Evolutionary conservation across 306 rosid species (phyloP), one percentile per base, ranked within the genome.

Genomic region (Begonia fuchsioides): DNA sequence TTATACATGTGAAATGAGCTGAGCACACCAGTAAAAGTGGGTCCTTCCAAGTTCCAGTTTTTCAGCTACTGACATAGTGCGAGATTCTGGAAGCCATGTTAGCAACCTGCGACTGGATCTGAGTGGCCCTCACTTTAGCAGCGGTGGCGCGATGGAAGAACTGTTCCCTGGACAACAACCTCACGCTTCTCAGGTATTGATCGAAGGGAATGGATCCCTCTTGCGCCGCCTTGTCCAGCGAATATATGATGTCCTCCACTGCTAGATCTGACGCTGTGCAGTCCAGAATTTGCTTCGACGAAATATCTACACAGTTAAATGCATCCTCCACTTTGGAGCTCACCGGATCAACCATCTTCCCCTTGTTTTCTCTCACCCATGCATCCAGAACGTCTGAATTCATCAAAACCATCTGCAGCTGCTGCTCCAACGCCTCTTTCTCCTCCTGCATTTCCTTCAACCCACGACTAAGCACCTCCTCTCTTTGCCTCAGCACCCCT

Each of bases 71-170:
- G 2, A 58, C 76, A 67, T 71, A 90, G 51, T 79, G 95, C 2
- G 81, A 69, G 57, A 44, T 76, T 77, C 95, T 54, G 0, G 80
- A 51, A 32, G 95, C 81, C 92, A 90, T 84, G 64, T 61, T 76
- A 10, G 95, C 78, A 63, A 85, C 98, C 74, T 85, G 98, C 57
- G 87, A 66, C 56, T 84, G 95, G 82, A 90, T 72, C 54, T 90
- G 93, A 26, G 88, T 70, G 0, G 87, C 94, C 61, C 94, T 66
- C 15, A 92, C 96, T 66, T 92, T 92, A 0, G 94, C 66, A 0
- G 79, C 76, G 0, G 76, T 72, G 43, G 96, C 98, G 0, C 98
- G 77, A 17, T 82, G 81, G 56, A 85, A 79, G 65, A 85, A 92
- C 54, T 92, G 98, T 59, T 85, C 94, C 39, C 98, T 64, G 0